These are phyloP conservation scores for Leccinum pellstonianum DNA, from an alignment of 768 basidiomycete genomes.

Conservation along the genomic window DNA sequence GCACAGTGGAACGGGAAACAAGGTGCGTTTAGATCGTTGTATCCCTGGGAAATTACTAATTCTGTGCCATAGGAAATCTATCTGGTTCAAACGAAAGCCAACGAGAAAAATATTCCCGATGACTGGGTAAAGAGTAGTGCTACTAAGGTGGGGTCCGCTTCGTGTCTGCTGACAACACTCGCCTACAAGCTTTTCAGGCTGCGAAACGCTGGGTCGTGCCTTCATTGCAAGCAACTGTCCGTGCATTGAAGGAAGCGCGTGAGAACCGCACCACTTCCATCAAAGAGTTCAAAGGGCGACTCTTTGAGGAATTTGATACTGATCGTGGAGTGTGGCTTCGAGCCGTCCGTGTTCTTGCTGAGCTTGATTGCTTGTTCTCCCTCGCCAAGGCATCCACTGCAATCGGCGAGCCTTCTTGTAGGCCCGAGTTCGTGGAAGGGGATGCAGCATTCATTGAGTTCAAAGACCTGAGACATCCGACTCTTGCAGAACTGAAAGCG, in stretches of 20 bases:
- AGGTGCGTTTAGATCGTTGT: constrained; percentile 42
- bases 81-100: constrained; percentile 69
- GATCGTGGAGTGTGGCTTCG: constrained; percentile 81
- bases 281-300: constrained; percentile 77
- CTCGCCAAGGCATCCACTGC: constrained; percentile 86
- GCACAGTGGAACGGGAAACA: constrained; percentile 82
- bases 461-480: constrained; percentile 86
- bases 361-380: constrained; percentile 95
- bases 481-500: constrained; percentile 62
- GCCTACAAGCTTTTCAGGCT: constrained; percentile 42
- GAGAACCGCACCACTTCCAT: constrained; percentile 80
- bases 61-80: constrained; percentile 74
- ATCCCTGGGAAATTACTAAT: not conserved
- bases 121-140: constrained; percentile 79
- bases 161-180: not conserved
- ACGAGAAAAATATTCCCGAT: constrained; percentile 65
- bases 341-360: constrained; percentile 82
- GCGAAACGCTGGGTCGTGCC: constrained; percentile 77
- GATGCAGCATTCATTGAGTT: constrained; percentile 85
- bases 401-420: constrained; percentile 90
- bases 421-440: constrained; percentile 83
- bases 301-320: constrained; percentile 79
- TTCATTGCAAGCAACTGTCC: constrained; percentile 66
- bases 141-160: constrained; percentile 61
- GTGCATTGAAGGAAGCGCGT: constrained; percentile 87